Evolutionary conservation across 2,329 filamentous ascomycete species (phyloP), one percentile per base, ranked within the genome.

Genomic region (Aspergillus latus): DNA sequence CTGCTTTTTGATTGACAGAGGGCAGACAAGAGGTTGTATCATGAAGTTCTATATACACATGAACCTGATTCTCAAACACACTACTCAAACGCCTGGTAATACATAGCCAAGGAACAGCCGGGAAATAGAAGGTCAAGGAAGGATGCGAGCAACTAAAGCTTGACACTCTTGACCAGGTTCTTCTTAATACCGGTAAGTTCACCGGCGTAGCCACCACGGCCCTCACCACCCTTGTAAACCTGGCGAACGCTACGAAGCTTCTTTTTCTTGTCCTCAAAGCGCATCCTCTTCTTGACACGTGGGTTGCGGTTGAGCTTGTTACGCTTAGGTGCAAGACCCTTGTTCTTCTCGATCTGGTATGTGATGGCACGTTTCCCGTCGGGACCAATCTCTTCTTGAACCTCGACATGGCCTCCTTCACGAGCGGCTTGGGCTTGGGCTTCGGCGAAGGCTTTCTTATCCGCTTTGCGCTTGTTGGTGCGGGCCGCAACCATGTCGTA

Each of bases 231-330:
- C 75, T 92, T 90, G 79, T 92, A 97, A 11, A 90, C 81, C 7
- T 89, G 84, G 78, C 89, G 90, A 80, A 92, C 90, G 71, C 88
- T 93, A 68, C 85, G 86, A 70, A 97, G 77, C 82, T 97, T 97
- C 89, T 97, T 97, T 84, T 93, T 89, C 83, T 96, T 97, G 74
- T 92, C 88, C 71, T 95, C 92, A 74, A 86, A 99, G 85, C 91
- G 92, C 85, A 91, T 91, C 76, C 91, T 86, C 88, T 97, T 97
- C 88, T 97, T 99, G 63, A 97, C 93, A 73, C 94, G 83, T 36
- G 94, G 92, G 78, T 99, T 99, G 61, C 93, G 82, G 57, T 92
- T 88, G 66, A 96, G 92, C 85, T 99, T 97, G 82, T 89, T 95
- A 62, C 93, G 83, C 75, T 89, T 88, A 46, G 92, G 91, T 57